Evolutionary conservation across 1,139 yeast genomes (phyloP), one percentile per base, ranked within the genome.

Genomic region (Suhomyces taliae): DNA sequence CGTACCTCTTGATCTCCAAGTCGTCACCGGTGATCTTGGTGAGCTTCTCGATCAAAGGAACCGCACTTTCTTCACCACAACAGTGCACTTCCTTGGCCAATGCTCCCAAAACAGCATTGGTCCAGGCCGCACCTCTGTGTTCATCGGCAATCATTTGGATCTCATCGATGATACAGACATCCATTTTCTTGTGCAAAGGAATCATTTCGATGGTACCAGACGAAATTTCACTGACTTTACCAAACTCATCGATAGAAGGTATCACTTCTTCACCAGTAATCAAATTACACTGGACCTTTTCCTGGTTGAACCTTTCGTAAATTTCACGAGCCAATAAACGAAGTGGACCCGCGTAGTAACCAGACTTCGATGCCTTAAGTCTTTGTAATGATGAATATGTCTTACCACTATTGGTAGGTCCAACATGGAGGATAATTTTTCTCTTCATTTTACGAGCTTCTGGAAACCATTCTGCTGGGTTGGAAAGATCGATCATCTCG

Each of bases 361-460:
- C 99, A n/a, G 85, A 77, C 36, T 80, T 74, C 8, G 91, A 83
- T n/a, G 66, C 58, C 54, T 83, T 82, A 39, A 93, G 72, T 46
- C 82, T 77, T 58, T 86, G 77, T 39, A 93, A 69, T 0, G 98
- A 96, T 42, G 81, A 79, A 61, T 88, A 87, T 0, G 99, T 93
- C 60, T 93, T 93, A n/a, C 99, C 99, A 56, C 95, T 85, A 63
- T 93, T 93, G 0, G 99, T 93, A 0, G 99, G 99, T 0, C 99
- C 99, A 15, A 93, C 90, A 64, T 93, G 99, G 82, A 95, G 79
- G 19, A 85, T 77, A 39, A 93, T 78, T 48, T 86, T 85, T 37
- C 99, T 74, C 53, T 82, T 84, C 72, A 90, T 74, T 53, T 84
- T 81, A 39, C 99, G 74, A 0, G 99, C 96, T 42, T 77, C 82